Evolutionary conservation across 495 filamentous ascomycete genomes (phyloP).

Genomic region (Aspergillus baeticus): DNA sequence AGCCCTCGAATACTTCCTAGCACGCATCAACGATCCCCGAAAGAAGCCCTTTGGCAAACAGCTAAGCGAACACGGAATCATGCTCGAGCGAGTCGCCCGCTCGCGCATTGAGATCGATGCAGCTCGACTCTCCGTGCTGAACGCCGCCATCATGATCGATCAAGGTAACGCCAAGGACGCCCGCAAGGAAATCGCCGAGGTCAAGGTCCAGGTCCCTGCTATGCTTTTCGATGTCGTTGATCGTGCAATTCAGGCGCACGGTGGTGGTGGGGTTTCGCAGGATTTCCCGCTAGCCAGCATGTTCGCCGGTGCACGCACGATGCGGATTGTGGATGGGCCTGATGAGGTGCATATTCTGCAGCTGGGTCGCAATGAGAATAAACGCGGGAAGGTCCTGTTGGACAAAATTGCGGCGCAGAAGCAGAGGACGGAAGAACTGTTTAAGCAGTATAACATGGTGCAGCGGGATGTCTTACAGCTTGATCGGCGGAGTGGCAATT

Average conservation of each 20-base stretch:
- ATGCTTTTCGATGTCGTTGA: constrained; percentile 25
- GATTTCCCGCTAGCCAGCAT: neutral
- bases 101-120: neutral
- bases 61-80: neutral
- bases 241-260: constrained; percentile 47
- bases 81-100: neutral
- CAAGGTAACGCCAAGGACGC: neutral
- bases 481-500: neutral
- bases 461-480: constrained; percentile 3
- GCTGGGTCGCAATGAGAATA: neutral
- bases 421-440: neutral
- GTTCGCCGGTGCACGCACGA: neutral
- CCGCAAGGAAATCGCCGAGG: constrained; percentile 42
- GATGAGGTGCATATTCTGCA: neutral
- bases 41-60: neutral
- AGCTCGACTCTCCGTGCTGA: neutral
- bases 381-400: neutral
- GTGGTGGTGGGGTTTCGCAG: constrained; percentile 2
- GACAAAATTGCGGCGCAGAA: constrained; percentile 3
- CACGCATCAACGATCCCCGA: neutral
- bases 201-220: constrained; percentile 32
- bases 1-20: neutral
- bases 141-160: neutral
- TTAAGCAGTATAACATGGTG: neutral
- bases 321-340: constrained; percentile 1